Percentiles rank a stretch among this genome's conserved stretches.
phyloP scores from a whole-genome alignment of 148 eudicot species.

The Arbutus unedo region DNA sequence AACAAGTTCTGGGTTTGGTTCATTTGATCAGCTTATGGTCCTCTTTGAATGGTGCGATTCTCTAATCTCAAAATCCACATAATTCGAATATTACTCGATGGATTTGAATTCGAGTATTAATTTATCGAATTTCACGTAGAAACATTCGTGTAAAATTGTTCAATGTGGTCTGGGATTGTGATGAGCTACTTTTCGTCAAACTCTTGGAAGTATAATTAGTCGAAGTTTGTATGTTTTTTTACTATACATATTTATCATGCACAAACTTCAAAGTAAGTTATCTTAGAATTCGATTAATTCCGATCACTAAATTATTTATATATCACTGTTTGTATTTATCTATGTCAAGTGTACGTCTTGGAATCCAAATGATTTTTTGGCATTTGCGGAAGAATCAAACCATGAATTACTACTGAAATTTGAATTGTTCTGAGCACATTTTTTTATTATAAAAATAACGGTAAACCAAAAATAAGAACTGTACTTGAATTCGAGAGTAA shows the following conservation, averaged over 20 bases:
- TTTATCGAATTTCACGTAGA: background rate
- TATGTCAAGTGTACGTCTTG: background rate
- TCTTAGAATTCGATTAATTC: background rate
- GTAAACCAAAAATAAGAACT: background rate
- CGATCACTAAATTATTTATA: background rate
- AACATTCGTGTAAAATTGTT: background rate
- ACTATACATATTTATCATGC: background rate
- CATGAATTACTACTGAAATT: background rate
- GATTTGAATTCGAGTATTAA: background rate
- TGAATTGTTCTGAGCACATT: background rate
- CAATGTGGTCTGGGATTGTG: background rate
- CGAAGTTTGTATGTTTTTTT: background rate
- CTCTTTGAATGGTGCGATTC: slow-evolving; percentile 14
- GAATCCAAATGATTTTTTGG: background rate
- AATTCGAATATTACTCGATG: background rate
- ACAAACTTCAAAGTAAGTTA: background rate
- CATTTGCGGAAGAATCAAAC: background rate
- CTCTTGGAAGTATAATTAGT: background rate
- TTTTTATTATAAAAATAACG: background rate
- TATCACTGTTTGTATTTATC: background rate
- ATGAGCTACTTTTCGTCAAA: background rate
- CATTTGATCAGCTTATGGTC: slow-evolving; percentile 5
- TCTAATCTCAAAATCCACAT: background rate
- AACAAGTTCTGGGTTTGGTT: slow-evolving; percentile 28
- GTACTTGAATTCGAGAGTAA: background rate